phyloP scores from a whole-genome alignment of 2,329 filamentous ascomycete genomes.

The Scedosporium minutisporum region DNA sequence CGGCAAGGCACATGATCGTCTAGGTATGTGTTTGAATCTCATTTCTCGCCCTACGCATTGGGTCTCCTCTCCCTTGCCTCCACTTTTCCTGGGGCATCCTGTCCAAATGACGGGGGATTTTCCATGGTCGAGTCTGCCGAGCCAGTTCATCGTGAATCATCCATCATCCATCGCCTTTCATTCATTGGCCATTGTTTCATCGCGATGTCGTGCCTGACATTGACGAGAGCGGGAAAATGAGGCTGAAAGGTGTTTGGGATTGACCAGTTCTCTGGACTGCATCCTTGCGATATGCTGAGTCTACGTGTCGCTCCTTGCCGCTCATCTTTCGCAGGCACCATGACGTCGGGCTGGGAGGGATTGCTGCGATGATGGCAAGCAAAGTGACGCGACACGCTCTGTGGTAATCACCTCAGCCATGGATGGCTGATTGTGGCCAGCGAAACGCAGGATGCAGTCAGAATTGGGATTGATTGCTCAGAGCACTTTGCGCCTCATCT shows the following conservation, averaged over 20 bases:
- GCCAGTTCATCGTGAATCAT: background rate
- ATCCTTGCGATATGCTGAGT: background rate
- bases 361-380: background rate
- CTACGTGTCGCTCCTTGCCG: background rate
- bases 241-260: background rate
- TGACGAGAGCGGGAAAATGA: background rate
- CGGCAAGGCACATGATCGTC: conserved; percentile 33
- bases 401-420: background rate
- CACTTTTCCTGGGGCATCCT: background rate
- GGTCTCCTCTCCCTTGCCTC: conserved; percentile 8
- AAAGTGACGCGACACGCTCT: background rate
- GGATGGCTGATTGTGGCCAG: background rate
- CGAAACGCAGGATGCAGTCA: background rate
- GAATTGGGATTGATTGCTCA: background rate
- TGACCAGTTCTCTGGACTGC: background rate
- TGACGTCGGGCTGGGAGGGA: no score
- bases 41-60: conserved; percentile 5
- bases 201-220: background rate
- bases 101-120: background rate
- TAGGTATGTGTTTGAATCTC: conserved; percentile 26
- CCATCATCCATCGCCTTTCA: no score
- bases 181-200: background rate
- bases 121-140: background rate
- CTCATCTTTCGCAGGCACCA: no score
- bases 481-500: no score